Evolutionary conservation across 2,329 filamentous ascomycete genomes (phyloP).

Genomic region (Alternaria angustiovoidea): DNA sequence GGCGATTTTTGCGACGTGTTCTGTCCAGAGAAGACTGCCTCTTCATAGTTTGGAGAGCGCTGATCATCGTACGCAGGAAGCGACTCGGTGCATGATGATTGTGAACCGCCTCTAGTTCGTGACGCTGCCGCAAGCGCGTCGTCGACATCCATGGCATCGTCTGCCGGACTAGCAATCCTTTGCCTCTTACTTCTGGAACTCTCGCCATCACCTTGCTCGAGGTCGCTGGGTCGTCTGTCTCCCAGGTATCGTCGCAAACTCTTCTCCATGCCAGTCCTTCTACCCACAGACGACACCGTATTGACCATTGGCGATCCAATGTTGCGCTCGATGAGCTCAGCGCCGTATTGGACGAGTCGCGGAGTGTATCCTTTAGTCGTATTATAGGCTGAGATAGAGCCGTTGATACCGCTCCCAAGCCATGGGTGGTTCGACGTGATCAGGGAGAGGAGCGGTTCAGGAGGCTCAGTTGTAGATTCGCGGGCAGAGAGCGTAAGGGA

Average conservation of each 20-base stretch:
- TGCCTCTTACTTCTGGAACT: conserved; percentile 52
- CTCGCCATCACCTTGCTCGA: conserved; percentile 54
- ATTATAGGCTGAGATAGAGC: conserved; percentile 84
- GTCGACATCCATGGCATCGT: conserved; percentile 60
- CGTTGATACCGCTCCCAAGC: conserved; percentile 83
- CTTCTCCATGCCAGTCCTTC: conserved; percentile 86
- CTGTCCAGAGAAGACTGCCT: conserved; percentile 52
- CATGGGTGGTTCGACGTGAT: conserved; percentile 89
- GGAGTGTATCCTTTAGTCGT: conserved; percentile 91
- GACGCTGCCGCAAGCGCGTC: conserved; percentile 42
- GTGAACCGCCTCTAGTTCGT: conserved; percentile 63
- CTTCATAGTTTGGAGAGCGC: conserved; percentile 77
- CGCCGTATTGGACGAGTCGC: conserved; percentile 82
- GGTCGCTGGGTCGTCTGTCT: conserved; percentile 61
- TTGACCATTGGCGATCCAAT: conserved; percentile 83
- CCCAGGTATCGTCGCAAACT: conserved; percentile 82
- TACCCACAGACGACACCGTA: conserved; percentile 82
- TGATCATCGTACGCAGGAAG: conserved; percentile 85
- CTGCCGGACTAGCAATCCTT: conserved; percentile 51
- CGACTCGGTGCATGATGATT: conserved; percentile 74
- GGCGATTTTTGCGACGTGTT: conserved; percentile 34
- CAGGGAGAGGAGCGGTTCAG: conserved; percentile 82
- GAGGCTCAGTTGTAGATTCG: conserved; percentile 59
- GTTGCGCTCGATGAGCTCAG: conserved; percentile 89
- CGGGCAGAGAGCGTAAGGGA: conserved; percentile 43